Conservation (phyloP, 169 alveolate genomes). For the Plasmodium ovale region DNA sequence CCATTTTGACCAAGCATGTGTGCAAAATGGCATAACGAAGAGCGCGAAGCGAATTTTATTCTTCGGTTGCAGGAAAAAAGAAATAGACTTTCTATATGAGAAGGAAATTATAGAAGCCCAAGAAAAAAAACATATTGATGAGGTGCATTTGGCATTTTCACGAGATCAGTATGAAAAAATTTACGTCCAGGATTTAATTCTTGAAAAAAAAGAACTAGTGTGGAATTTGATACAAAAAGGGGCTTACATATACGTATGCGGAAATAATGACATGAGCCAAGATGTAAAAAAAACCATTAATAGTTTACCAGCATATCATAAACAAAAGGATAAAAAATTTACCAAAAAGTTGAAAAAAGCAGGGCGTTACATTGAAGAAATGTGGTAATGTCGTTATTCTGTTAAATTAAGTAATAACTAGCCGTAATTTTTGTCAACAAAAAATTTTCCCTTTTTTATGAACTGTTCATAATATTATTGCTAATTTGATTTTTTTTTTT, state of each 20-base stretch:
- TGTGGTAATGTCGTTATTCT: constrained; percentile 74
- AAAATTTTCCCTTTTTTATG: constrained; percentile 1
- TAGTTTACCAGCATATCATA: constrained; percentile 24
- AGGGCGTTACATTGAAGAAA: constrained; percentile 79
- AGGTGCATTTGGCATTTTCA: constrained; percentile 62
- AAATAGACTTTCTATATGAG: constrained; percentile 68
- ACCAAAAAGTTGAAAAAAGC: constrained; percentile 59
- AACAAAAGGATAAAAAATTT: constrained; percentile 65
- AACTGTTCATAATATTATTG: constrained; percentile 8
- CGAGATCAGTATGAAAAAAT: constrained; percentile 57
- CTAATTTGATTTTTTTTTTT: not conserved
- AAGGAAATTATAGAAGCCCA: constrained; percentile 50
- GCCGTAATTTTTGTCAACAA: not conserved
- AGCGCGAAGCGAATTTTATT: constrained; percentile 56
- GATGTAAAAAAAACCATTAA: constrained; percentile 66
- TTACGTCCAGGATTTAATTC: constrained; percentile 74
- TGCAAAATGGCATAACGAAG: constrained; percentile 12
- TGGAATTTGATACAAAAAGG: constrained; percentile 72
- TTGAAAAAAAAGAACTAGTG: constrained; percentile 51
- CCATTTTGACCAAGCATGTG: constrained; percentile 34
- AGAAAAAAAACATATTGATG: constrained; percentile 42
- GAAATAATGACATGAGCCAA: constrained; percentile 59
- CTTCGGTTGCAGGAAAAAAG: constrained; percentile 61
- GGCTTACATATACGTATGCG: constrained; percentile 73
- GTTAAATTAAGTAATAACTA: not conserved